Conservation (phyloP, 768 basidiomycete genomes). For the Amanita inopinata region DNA sequence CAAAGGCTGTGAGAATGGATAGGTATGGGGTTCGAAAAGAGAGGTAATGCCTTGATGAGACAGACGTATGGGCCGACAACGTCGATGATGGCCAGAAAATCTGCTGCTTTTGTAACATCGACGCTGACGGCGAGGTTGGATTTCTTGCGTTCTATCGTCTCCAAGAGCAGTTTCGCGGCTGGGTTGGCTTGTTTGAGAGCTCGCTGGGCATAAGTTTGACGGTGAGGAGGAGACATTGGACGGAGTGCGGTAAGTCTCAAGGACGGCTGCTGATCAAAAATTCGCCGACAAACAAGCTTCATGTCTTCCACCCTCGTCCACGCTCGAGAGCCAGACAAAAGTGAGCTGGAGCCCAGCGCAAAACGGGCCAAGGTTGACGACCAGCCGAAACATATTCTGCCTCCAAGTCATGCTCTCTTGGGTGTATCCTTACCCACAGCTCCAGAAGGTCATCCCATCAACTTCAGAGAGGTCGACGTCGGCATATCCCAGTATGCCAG, state of each 20-base stretch:
- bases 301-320: constrained; percentile 32
- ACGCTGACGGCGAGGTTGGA: constrained; percentile 94
- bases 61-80: constrained; percentile 84
- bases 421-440: constrained; percentile 44
- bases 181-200: constrained; percentile 54
- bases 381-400: constrained; percentile 36
- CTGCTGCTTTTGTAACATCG: constrained; percentile 74
- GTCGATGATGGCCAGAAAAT: constrained; percentile 81
- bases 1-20: constrained; percentile 13
- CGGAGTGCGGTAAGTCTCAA: no score
- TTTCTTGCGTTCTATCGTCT: constrained; percentile 77
- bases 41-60: constrained; percentile 73
- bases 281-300: constrained; percentile 9
- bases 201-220: constrained; percentile 53
- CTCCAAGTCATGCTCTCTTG: constrained; percentile 66
- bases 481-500: constrained; percentile 86
- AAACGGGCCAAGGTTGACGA: constrained; percentile 34
- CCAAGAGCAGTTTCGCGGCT: constrained; percentile 69
- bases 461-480: constrained; percentile 72
- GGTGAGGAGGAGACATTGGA: constrained; percentile 23
- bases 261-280: no score
- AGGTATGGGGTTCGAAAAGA: constrained; percentile 16
- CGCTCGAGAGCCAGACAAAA: constrained; percentile 44
- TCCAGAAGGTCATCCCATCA: constrained; percentile 39
- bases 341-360: constrained; percentile 29